These are phyloP conservation scores for Aspergillus taichungensis DNA, from an alignment of 495 filamentous ascomycete genomes.

Conservation along the genomic window DNA sequence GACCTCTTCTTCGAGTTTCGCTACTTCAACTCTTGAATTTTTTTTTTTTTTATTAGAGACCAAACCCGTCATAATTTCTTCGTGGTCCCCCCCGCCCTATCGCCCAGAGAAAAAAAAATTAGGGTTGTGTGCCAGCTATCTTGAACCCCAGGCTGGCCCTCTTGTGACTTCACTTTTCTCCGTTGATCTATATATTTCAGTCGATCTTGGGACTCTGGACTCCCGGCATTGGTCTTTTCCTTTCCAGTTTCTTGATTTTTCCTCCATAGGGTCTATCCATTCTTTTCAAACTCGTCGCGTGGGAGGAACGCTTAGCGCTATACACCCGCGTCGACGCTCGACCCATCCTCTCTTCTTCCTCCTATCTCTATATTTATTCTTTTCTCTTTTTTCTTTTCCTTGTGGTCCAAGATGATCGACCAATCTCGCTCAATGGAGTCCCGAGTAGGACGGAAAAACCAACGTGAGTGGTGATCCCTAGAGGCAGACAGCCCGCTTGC, in stretches of 20 bases:
- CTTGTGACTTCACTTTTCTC: constrained; percentile 2
- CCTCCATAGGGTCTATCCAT: constrained; percentile 3
- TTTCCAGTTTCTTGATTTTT: constrained; percentile 4
- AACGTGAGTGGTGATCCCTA: constrained; percentile 53
- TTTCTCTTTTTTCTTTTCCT: constrained; percentile 3
- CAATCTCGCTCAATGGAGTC: constrained; percentile 66
- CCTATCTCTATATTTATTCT: constrained; percentile 1
- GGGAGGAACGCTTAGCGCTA: too few species aligned
- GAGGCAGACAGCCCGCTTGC: constrained; percentile 11
- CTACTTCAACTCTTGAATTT: constrained; percentile 5
- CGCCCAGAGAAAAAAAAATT: constrained; percentile 6
- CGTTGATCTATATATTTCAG: constrained; percentile 6
- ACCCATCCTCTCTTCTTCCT: background rate
- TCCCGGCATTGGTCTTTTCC: constrained; percentile 4
- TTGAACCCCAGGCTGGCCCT: constrained; percentile 11
- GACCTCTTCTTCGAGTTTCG: constrained; percentile 5
- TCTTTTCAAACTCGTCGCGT: too few species aligned
- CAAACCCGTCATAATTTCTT: constrained; percentile 25
- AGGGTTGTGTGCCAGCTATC: constrained; percentile 12
- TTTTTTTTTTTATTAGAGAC: constrained; percentile 6
- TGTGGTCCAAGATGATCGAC: constrained; percentile 39
- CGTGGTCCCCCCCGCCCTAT: constrained; percentile 17
- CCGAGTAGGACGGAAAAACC: constrained; percentile 65
- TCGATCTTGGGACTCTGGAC: constrained; percentile 8
- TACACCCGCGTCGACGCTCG: too few species aligned